Evolutionary conservation across 495 filamentous ascomycete species (phyloP).

Genomic region (Podospora australis): DNA sequence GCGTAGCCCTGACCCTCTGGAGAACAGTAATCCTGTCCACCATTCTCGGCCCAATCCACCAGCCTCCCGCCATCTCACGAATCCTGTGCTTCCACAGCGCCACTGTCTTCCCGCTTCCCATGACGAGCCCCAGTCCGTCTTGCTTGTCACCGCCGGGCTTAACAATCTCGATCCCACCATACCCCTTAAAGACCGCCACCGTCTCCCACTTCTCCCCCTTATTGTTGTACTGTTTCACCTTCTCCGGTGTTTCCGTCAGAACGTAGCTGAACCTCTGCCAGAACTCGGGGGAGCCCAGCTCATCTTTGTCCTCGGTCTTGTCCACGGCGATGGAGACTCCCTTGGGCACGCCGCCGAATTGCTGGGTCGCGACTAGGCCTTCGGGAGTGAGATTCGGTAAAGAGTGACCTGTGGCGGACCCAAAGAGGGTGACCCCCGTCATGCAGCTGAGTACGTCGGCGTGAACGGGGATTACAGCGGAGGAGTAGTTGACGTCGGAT

Average conservation of each 20-base stretch:
- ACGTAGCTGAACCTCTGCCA: conserved; percentile 81
- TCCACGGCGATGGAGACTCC: conserved; percentile 40
- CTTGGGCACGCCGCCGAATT: not conserved
- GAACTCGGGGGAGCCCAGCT: conserved; percentile 57
- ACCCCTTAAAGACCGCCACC: conserved; percentile 61
- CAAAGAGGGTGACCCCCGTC: conserved; percentile 88
- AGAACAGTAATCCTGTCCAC: conserved; percentile 53
- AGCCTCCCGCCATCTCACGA: conserved; percentile 45
- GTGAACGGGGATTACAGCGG: conserved; percentile 49
- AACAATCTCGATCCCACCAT: conserved; percentile 61
- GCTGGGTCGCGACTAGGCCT: not conserved
- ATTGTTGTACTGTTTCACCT: conserved; percentile 13
- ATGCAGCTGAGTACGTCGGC: conserved; percentile 86
- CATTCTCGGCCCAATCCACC: conserved; percentile 59
- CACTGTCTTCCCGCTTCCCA: conserved; percentile 30
- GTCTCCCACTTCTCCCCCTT: conserved; percentile 63
- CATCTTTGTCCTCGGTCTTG: conserved; percentile 55
- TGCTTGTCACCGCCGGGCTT: conserved; percentile 32
- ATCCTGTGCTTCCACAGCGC: conserved; percentile 24
- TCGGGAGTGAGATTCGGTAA: conserved; percentile 1
- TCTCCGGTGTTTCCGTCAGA: conserved; percentile 60
- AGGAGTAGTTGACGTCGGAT: conserved; percentile 20
- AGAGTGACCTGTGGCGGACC: conserved; percentile 23
- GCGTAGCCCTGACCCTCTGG: conserved; percentile 32
- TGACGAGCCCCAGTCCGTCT: conserved; percentile 23